Base-by-base conservation (phyloP, 1,284 basidiomycete species). In the Mycena sp. region DNA sequence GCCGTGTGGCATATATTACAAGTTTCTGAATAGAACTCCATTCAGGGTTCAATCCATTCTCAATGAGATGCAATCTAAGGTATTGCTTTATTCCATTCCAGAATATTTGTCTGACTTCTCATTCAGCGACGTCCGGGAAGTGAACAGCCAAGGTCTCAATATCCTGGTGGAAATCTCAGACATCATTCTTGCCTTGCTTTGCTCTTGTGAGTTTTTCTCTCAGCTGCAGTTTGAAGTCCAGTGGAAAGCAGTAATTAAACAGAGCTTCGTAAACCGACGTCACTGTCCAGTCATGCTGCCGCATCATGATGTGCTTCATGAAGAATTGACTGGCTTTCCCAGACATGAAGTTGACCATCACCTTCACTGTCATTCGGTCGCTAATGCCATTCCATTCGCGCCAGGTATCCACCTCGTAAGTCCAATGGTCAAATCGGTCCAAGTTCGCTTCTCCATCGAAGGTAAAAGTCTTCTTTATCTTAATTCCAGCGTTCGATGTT, bases 391-490 rank as follows among this genome's bases (percentile, higher is more conserved):
- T 30, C 38, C n/a, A 51, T 7, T 58, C 57, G 0, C 19, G 19
- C 57, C 57, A 58, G n/a, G 57, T 58, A 37, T 58, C 48, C 5
- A 48, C 26, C n/a, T 57, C 54, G 10, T 57, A 57, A 14, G 45
- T 57, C 54, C 54, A 57, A 2, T 51, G 48, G 9, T 58, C 57
- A 17, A 51, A 58, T 21, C 9, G 2, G 38, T 59, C 58, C 3
- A 59, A 35, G 28, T 59, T 41, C 2, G 58, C 4, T 28, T 37
- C 52, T 4, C 49, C 58, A 3, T 59, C 58, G 12, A 28, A 59
- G 6, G 46, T 40, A 26, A 59, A 59, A 7, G 49, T 48, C 1
- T 46, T 26, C 41, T 59, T 59, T 9, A 58, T 51, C 17, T 58
- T 58, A 4, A 58, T 11, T 6, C n/a, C n/a, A n/a, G n/a, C n/a